Evolutionary conservation across 2,329 filamentous ascomycete genomes (phyloP), one percentile per base, ranked within the genome.

Genomic region (Cryphonectria radicalis): DNA sequence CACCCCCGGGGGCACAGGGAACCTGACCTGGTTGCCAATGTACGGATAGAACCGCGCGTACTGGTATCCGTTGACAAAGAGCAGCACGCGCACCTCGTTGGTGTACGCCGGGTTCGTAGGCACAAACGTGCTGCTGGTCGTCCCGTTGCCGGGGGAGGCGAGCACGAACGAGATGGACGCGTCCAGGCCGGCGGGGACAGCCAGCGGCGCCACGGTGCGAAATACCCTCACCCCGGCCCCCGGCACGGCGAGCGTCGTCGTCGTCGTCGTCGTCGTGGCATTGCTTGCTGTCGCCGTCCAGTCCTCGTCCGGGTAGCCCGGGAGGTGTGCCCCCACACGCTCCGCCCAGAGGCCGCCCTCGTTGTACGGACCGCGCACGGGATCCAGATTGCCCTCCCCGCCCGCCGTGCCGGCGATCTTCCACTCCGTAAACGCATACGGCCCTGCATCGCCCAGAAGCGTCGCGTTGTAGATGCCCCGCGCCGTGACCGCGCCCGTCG

Each of bases 21-120:
- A 91, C 22, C 84, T 81, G 22, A 86, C 82, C 79, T 91, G 89
- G 63, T 89, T 87, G 0, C 89, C 89, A 55, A 91, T 88, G 66
- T 86, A 84, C 0, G 89, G 88, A 72, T 87, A 86, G 75, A 86
- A 91, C 10, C 87, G 84, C 1, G 86, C 89, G 74, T 89, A 91
- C 76, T 90, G 88, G 75, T 90, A 91, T 0, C 89, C 89, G 69
- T 91, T 91, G n/a, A 91, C 84, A 69, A 88, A 91, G 2, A 91
- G 77, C 74, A 89, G 84, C 0, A 84, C 86, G 14, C 89, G 83
- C 3, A 83, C 74, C 25, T 77, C 79, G 74, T 83, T 83, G 28
- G 76, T 79, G 73, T 79, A 78, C 19, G 71, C 74, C 22, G 46
- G 22, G 46, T 5, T 50, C 19, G 46, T n/a, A n/a, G 73, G 70